phyloP scores from a whole-genome alignment of 1,284 basidiomycete species.

The Tetrapyrgos nigripes region DNA sequence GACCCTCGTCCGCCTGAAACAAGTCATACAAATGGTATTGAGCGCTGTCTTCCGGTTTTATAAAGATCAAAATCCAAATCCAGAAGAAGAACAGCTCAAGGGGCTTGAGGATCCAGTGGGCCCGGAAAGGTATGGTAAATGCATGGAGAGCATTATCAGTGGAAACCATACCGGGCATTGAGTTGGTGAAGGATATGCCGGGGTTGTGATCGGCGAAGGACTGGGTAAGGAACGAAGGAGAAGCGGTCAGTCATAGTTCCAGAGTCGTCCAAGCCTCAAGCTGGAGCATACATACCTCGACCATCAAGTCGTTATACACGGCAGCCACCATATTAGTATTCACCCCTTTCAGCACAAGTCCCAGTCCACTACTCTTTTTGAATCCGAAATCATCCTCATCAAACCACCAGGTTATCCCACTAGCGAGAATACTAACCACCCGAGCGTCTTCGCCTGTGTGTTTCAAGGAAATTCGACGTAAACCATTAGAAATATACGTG shows the following conservation, averaged over 20 bases:
- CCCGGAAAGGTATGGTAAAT: slow-evolving; percentile 7
- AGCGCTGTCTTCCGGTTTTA: slow-evolving; percentile 10
- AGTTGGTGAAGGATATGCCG: slow-evolving; percentile 15
- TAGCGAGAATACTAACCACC: slow-evolving; percentile 12
- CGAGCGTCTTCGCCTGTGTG: not conserved
- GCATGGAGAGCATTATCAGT: slow-evolving; percentile 7
- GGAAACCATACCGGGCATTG: slow-evolving; percentile 13
- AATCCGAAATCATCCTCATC: slow-evolving; percentile 12
- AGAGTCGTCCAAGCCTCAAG: too few species aligned
- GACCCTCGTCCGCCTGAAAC: slow-evolving; percentile 10
- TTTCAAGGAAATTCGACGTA: not conserved
- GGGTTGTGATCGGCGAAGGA: slow-evolving; percentile 15
- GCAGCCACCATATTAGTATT: not conserved
- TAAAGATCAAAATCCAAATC: slow-evolving; percentile 6
- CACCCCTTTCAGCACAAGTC: not conserved
- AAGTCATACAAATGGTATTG: slow-evolving; percentile 17
- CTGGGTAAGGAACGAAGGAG: too few species aligned
- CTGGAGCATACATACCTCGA: slow-evolving; percentile 8
- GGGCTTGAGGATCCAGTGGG: slow-evolving; percentile 1
- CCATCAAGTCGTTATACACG: slow-evolving; percentile 14
- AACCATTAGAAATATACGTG: not conserved
- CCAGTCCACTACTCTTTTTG: slow-evolving; percentile 9
- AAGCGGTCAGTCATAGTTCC: too few species aligned
- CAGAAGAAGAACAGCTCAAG: not conserved
- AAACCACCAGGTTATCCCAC: slow-evolving; percentile 3